Conservation (phyloP, 2,329 filamentous ascomycete species). For the Macrophomina phaseolina region DNA sequence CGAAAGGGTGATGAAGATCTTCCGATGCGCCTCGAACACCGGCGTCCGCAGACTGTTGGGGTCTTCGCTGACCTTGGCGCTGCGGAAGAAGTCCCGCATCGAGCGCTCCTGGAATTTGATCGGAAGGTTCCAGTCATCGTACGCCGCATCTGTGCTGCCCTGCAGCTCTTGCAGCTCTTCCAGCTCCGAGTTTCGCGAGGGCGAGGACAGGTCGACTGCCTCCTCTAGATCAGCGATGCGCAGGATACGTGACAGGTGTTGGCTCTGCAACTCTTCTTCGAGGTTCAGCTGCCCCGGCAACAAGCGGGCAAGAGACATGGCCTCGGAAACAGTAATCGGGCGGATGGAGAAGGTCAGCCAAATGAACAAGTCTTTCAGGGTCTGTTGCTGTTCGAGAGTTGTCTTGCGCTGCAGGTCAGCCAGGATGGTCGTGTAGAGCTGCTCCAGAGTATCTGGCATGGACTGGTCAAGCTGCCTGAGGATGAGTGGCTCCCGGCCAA, state of each 20-base stretch:
- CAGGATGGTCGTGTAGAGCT: conserved; percentile 31
- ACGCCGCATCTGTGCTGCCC: conserved; percentile 13
- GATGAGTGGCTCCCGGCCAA: conserved; percentile 43
- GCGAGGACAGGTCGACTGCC: background rate
- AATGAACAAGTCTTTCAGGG: conserved; percentile 33
- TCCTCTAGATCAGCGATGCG: background rate
- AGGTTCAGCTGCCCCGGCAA: conserved; percentile 30
- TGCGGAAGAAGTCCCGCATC: conserved; percentile 33
- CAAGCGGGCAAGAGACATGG: conserved; percentile 29
- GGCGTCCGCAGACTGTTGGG: conserved; percentile 30
- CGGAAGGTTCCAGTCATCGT: conserved; percentile 28
- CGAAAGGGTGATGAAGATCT: background rate
- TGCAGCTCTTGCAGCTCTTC: background rate
- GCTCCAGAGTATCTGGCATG: conserved; percentile 31
- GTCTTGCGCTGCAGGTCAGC: conserved; percentile 31
- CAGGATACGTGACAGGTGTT: background rate
- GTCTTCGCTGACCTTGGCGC: conserved; percentile 26
- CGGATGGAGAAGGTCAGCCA: conserved; percentile 35
- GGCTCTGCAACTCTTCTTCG: conserved; percentile 33
- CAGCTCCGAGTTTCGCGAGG: background rate
- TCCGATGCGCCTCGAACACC: conserved; percentile 30
- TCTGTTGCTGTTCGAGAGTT: conserved; percentile 31
- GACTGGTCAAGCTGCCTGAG: conserved; percentile 36
- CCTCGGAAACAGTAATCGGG: conserved; percentile 32
- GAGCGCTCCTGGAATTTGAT: conserved; percentile 35